Evolutionary conservation across 176 grass and related monocot species (phyloP), one percentile per base, ranked within the genome.

Genomic region (Raddia distichophylla): DNA sequence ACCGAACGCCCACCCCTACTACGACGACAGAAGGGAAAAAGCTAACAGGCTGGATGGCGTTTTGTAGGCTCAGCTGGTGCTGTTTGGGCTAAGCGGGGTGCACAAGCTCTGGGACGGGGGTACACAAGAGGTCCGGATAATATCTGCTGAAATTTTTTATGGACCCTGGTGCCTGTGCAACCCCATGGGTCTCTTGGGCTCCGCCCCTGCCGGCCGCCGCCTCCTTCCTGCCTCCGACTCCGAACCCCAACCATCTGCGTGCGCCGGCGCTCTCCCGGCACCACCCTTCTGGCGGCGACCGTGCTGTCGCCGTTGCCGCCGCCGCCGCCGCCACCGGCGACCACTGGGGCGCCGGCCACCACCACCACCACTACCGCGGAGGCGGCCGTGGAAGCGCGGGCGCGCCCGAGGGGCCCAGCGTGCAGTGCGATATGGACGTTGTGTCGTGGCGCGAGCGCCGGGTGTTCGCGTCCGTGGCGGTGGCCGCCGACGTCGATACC

Each of bases 381-480:
- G 55, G 79, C 11, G 44, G 72, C 0, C 15, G 76, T 20, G 50
- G 54, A 48, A 9, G 15, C 8, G 18, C 27, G 3, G n/a, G 10
- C 42, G 66, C 17, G 1, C 7, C 22, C 1, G 83, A 63, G 35
- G 15, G 71, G 0, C 71, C 57, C 12, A 37, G 45, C 40, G 90
- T 94, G 78, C 83, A 82, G 67, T 97, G 95, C 90, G 92, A 94
- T 71, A 87, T 97, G 83, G 90, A 98, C 69, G 92, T 98, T 27
- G 87, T 98, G 73, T 98, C 95, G 46, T 98, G 95, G 95, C 95
- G 95, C 19, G 95, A 98, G 92, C 86, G 90, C 43, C 84, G 89
- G 33, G 86, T 98, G 78, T 60, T 79, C 64, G 90, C 83, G 32
- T 89, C 92, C 77, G 86, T 98, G 46, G 20, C 70, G 19, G 90